Conservation (phyloP, 2,329 filamentous ascomycete species). For the Pestalotiopsis sp. region DNA sequence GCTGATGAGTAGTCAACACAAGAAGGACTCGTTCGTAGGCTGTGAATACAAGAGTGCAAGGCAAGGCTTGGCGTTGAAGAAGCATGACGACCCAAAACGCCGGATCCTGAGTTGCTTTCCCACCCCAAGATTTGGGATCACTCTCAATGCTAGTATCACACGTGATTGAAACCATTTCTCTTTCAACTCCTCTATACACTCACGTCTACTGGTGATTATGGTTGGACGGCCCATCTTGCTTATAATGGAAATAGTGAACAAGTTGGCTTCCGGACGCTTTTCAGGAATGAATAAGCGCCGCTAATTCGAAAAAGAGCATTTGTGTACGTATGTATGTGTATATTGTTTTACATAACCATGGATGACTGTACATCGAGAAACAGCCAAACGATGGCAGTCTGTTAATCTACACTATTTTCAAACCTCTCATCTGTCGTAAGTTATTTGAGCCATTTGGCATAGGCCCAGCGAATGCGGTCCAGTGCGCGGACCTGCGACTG, state of each 20-base stretch:
- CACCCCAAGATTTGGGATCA: background rate
- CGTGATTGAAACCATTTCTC: background rate
- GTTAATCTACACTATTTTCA: background rate
- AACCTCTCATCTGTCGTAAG: background rate
- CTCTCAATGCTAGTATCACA: background rate
- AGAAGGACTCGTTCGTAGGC: background rate
- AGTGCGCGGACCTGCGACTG: constrained; percentile 78
- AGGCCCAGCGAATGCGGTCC: constrained; percentile 87
- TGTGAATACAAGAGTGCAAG: background rate
- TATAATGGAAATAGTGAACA: background rate
- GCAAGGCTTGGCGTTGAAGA: background rate
- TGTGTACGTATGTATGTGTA: background rate
- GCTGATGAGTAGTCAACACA: background rate
- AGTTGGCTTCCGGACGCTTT: background rate
- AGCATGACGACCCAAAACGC: background rate
- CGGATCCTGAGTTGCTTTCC: background rate
- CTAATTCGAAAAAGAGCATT: background rate
- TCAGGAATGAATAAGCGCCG: background rate
- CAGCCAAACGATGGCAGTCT: background rate
- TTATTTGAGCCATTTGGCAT: constrained; percentile 71
- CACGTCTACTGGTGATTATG: background rate
- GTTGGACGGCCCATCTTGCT: background rate
- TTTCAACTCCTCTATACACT: background rate
- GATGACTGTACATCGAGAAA: background rate
- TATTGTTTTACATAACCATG: background rate